Conservation (phyloP, 1,284 basidiomycete genomes). For the Marasmius tenuissimus region DNA sequence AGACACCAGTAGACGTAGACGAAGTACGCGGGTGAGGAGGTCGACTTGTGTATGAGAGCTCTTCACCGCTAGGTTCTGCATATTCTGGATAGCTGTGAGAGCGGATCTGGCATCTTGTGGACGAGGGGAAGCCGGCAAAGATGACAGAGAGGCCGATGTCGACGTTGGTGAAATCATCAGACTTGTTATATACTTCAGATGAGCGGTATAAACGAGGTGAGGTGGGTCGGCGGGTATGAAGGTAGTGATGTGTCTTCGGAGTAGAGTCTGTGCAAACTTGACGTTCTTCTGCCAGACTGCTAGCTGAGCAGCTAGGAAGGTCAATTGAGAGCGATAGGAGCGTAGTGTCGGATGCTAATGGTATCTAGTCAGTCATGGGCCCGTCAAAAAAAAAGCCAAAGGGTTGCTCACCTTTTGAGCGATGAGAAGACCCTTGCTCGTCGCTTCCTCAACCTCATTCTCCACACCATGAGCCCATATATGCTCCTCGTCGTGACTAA, state of each 20-base stretch:
- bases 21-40: constrained; percentile 49
- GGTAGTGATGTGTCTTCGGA: constrained; percentile 54
- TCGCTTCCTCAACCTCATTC: constrained; percentile 53
- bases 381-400: not conserved
- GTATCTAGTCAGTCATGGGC: not conserved
- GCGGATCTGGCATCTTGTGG: constrained; percentile 38
- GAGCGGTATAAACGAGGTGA: constrained; percentile 50
- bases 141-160: constrained; percentile 6
- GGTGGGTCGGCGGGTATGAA: constrained; percentile 48
- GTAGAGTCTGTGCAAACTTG: constrained; percentile 55
- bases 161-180: constrained; percentile 30
- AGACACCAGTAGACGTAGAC: constrained; percentile 50
- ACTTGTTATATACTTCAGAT: constrained; percentile 52
- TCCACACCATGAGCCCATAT: constrained; percentile 49
- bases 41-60: constrained; percentile 44
- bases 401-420: constrained; percentile 52
- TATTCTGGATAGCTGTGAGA: constrained; percentile 40
- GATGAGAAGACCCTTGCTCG: constrained; percentile 38
- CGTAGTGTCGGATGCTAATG: constrained; percentile 62
- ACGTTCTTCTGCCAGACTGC: constrained; percentile 52
- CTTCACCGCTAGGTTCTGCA: constrained; percentile 38
- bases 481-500: constrained; percentile 36
- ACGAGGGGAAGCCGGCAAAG: constrained; percentile 7
- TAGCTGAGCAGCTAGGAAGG: constrained; percentile 58
- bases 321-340: constrained; percentile 55